Evolutionary conservation across 768 basidiomycete genomes (phyloP).

Genomic region (Mycena floridula): DNA sequence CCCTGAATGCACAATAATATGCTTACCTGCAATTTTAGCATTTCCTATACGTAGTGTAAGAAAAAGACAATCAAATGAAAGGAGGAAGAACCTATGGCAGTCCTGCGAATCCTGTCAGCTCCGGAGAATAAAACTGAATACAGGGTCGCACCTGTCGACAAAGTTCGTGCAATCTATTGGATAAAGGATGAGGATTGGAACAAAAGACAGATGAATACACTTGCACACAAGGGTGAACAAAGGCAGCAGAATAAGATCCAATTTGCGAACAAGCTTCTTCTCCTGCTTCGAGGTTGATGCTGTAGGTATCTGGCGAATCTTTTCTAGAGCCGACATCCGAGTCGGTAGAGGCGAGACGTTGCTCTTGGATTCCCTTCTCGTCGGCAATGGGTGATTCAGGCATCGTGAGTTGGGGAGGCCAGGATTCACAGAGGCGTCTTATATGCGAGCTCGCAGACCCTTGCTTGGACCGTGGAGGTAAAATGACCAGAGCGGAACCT

Average conservation of each 20-base stretch:
- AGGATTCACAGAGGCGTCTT: too few relatives aligned
- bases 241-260: slow-evolving; percentile 29
- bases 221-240: slow-evolving; percentile 34
- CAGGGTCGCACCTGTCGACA: slow-evolving; percentile 29
- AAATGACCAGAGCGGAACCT: too few relatives aligned
- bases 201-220: slow-evolving; percentile 7
- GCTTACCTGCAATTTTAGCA: slow-evolving; percentile 25
- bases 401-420: too few relatives aligned
- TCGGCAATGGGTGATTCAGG: slow-evolving; percentile 1
- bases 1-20: neutral
- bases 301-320: neutral
- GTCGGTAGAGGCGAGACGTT: neutral
- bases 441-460: too few relatives aligned
- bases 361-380: neutral
- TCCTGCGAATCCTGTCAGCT: slow-evolving; percentile 3
- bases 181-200: neutral
- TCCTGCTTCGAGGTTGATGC: slow-evolving; percentile 28
- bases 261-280: slow-evolving; percentile 26
- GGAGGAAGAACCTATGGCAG: slow-evolving; percentile 13
- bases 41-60: slow-evolving; percentile 22
- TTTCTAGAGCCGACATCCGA: neutral
- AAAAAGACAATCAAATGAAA: slow-evolving; percentile 22
- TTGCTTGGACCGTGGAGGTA: too few relatives aligned
- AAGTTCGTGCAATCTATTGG: slow-evolving; percentile 29
- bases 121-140: neutral